phyloP scores from a whole-genome alignment of 331 rosid species.

The Prunus yedoensis region DNA sequence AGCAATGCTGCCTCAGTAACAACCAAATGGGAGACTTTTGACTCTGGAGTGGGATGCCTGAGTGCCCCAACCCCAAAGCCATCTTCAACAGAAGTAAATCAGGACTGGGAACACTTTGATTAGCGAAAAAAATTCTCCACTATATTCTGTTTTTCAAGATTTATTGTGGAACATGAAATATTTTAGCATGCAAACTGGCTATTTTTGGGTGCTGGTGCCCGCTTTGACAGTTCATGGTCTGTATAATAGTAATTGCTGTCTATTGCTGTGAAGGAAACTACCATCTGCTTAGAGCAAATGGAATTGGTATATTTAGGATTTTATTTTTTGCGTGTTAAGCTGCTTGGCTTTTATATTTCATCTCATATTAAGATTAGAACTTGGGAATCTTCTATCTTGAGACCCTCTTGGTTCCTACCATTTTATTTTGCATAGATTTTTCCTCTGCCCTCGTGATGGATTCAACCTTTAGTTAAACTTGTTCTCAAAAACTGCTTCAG shows the following conservation, averaged over 20 bases:
- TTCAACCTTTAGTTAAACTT: too few relatives aligned
- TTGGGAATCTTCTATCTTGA: too few relatives aligned
- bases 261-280: background rate
- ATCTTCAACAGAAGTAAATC: constrained; percentile 47
- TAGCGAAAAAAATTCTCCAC: constrained; percentile 31
- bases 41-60: constrained; percentile 67
- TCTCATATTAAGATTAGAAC: background rate
- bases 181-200: constrained; percentile 19
- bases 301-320: background rate
- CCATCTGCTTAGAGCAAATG: constrained; percentile 3
- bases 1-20: constrained; percentile 54
- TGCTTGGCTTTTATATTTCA: background rate
- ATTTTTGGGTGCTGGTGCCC: constrained; percentile 26
- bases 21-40: constrained; percentile 65
- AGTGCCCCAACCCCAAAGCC: constrained; percentile 55
- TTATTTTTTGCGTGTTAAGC: background rate
- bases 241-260: background rate
- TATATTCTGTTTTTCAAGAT: background rate
- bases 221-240: constrained; percentile 20
- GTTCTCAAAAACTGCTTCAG: background rate
- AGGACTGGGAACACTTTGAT: constrained; percentile 53
- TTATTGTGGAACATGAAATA: constrained; percentile 4
- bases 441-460: too few relatives aligned
- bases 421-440: too few relatives aligned
- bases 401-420: too few relatives aligned